Percentiles rank a stretch among this genome's conserved stretches.
Conservation (phyloP, 2,329 filamentous ascomycete species). For the Lizonia empirigonia region DNA sequence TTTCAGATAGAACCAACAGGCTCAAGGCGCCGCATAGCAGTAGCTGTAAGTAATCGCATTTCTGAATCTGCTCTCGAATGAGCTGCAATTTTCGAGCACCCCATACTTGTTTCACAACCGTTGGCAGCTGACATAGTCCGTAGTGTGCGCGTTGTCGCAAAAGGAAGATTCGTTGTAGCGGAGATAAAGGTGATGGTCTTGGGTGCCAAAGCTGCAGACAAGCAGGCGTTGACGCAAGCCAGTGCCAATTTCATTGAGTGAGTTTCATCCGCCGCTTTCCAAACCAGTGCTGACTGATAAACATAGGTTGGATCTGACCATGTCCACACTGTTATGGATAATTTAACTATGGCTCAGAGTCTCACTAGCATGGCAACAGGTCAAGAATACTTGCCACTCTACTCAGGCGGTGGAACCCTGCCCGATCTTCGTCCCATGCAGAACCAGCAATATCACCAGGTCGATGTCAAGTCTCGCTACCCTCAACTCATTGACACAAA, state of each 20-base stretch:
- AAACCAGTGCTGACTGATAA: conserved; percentile 15
- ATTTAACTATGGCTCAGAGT: conserved; percentile 22
- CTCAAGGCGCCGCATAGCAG: conserved; percentile 57
- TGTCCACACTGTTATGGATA: conserved; percentile 32
- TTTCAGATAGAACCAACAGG: conserved; percentile 39
- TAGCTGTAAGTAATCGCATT: conserved; percentile 40
- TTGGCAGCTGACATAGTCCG: conserved; percentile 2
- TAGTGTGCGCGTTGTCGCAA: conserved; percentile 90
- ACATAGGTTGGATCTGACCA: conserved; percentile 44
- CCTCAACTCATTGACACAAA: conserved; percentile 24
- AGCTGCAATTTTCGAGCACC: not conserved
- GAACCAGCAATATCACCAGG: conserved; percentile 23
- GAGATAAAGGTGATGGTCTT: conserved; percentile 75
- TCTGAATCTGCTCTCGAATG: not conserved
- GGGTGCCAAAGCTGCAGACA: conserved; percentile 84
- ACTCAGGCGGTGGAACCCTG: conserved; percentile 14
- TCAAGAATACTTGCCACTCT: conserved; percentile 33
- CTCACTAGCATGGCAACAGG: conserved; percentile 25
- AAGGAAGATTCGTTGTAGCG: conserved; percentile 93
- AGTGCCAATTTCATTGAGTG: conserved; percentile 83
- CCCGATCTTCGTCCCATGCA: conserved; percentile 24
- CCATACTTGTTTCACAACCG: too few relatives aligned
- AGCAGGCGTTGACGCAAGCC: conserved; percentile 65
- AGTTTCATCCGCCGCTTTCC: not conserved
- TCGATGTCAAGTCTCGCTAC: conserved; percentile 2